Evolutionary conservation across 2,329 filamentous ascomycete species (phyloP), one percentile per base, ranked within the genome.

Genomic region (Penicillium sp.): DNA sequence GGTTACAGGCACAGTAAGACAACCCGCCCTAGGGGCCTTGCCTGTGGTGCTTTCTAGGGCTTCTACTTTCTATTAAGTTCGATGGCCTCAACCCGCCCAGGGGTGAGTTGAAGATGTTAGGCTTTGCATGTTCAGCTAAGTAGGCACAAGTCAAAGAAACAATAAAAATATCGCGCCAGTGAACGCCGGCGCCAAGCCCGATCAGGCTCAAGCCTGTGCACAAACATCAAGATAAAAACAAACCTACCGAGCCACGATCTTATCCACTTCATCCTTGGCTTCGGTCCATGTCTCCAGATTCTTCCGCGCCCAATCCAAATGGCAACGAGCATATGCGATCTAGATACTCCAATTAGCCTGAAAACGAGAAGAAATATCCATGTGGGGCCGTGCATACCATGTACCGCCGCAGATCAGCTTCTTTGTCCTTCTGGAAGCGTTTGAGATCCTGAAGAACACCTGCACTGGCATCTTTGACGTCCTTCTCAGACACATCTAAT

Each of bases 371-470:
- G 41, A 54, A 43, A 30, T 16, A 30, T 6, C 27, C 13, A 27
- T 42, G 41, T 36, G n/a, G 28, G 28, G n/a, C n/a, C 33, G 18
- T 53, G 28, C 47, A 50, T 59, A 96, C 93, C 93, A 99, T 99
- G 69, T 97, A 97, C 55, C 88, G 83, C 65, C 84, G 86, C 63
- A 99, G 70, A 68, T 99, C 93, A 42, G 92, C 89, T 72, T 99
- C 95, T 72, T 99, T 99, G 72, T 97, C 91, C 51, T 78, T 78
- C 71, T 99, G 95, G 72, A 99, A 99, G 53, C 93, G 79, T 74
- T 90, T 89, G 52, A 99, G 75, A 66, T 99, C 93, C 62, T 88
- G 86, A 60, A 99, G 72, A 4, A 97, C 89, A 44, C 89, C 95
- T 2, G 82, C 77, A 64, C 90, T 96, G 8, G 93, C 93, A 63